Evolutionary conservation across 208 protist species (phyloP), one percentile per base, ranked within the genome.

Genomic region (Leishmania guyanensis): DNA sequence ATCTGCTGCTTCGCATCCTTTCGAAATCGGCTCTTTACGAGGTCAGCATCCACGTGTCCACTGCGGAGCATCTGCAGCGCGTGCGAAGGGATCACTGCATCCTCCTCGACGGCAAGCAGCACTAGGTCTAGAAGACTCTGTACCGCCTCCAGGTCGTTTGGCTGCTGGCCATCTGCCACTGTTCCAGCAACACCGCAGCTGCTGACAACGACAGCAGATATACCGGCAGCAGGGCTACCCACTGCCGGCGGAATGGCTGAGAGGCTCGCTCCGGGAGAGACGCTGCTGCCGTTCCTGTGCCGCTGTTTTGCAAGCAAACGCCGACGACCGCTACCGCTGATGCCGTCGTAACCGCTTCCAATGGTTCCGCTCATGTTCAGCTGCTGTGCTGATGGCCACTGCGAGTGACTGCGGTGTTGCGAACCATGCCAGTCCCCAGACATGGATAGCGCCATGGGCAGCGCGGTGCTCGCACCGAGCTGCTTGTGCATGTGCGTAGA

Each of bases 101-200:
- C 92, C 73, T 92, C 90, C 82, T 98, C 92, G 56, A 98, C 93
- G 2, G 92, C 95, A 22, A 98, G 85, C 14, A 98, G 79, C 5
- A 91, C 93, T 29, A 97, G 80, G 78, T 98, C 95, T 0, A 98
- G 86, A 22, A 98, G 84, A 80, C 93, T 97, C 50, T 96, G 88
- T 62, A 98, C 85, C 1, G 90, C 82, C 46, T 88, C 86, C 29
- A 96, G 80, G 60, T 95, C 93, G 66, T 36, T 53, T 54, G 39
- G 39, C 5, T 14, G 14, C 20, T 53, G 60, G 2, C 17, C 33
- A 29, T 85, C 68, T 33, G 79, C 75, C 33, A 58, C 72, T 48
- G 76, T 72, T 5, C 73, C 78, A 33, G 72, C 14, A 71, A 43
- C 53, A 60, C 12, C 26, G 65, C 48, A 20, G 60, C 36, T 51